phyloP scores from a whole-genome alignment of 2,329 filamentous ascomycete species.

The Beauveria sp. region DNA sequence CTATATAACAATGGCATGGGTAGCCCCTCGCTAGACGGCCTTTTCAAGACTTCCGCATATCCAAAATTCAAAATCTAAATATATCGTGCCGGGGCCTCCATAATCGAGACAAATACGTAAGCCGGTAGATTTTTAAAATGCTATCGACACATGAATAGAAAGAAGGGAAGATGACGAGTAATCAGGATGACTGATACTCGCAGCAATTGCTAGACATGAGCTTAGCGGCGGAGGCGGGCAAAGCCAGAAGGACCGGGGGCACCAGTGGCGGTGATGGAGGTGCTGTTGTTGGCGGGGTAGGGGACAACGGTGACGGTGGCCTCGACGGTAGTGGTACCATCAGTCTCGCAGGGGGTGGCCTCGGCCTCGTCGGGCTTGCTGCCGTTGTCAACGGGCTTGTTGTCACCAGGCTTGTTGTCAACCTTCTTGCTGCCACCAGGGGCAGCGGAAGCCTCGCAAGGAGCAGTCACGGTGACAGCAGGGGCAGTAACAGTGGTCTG shows the following conservation, averaged over 20 bases:
- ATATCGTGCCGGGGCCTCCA: neutral
- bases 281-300: constrained; percentile 31
- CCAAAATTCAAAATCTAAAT: neutral
- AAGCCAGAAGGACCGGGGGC: constrained; percentile 28
- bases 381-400: constrained; percentile 13
- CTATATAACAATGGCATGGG: constrained; percentile 6
- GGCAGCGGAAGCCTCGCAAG: constrained; percentile 12
- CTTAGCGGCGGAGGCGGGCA: constrained; percentile 24
- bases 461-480: constrained; percentile 21
- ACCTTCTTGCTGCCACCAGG: neutral
- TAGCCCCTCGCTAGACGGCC: constrained; percentile 8
- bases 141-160: constrained; percentile 1
- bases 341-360: constrained; percentile 14
- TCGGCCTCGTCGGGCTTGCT: constrained; percentile 17
- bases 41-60: constrained; percentile 1
- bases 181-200: neutral
- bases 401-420: constrained; percentile 8
- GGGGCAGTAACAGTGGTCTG: constrained; percentile 16
- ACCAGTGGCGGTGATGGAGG: constrained; percentile 28
- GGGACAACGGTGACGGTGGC: constrained; percentile 32
- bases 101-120: neutral
- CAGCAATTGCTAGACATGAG: constrained; percentile 13
- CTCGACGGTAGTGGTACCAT: constrained; percentile 22
- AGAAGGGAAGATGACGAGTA: neutral
- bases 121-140: neutral